Conservation (phyloP, 2,329 filamentous ascomycete genomes). For the Blumeriella jaapii region DNA sequence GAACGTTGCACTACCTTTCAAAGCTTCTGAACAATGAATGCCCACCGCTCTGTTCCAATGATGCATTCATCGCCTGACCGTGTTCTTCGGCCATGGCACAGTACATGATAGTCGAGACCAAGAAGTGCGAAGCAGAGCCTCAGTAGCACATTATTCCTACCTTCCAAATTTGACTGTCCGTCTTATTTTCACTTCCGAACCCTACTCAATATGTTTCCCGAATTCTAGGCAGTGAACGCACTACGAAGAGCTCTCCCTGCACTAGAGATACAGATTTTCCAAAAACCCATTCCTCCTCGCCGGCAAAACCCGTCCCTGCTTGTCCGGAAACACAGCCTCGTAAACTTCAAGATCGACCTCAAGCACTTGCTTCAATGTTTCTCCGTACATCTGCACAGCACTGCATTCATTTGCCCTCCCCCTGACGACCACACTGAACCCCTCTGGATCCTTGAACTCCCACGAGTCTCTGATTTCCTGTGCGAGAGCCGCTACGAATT, state of each 20-base stretch:
- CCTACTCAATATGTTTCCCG: no score
- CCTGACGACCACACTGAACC: conserved; percentile 5
- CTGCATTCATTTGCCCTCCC: conserved; percentile 5
- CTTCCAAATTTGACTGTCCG: no score
- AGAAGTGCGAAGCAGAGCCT: no score
- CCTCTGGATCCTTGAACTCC: conserved; percentile 6
- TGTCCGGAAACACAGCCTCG: conserved; percentile 3
- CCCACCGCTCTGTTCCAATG: no score
- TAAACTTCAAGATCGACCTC: conserved; percentile 2
- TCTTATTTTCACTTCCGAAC: no score
- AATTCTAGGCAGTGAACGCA: no score
- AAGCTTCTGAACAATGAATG: no score
- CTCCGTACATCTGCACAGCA: conserved; percentile 1
- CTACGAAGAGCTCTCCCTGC: no score
- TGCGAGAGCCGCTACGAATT: conserved; percentile 4
- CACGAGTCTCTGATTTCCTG: conserved; percentile 9
- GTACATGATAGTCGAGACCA: no score
- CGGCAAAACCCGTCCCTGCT: neutral
- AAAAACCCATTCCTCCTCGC: neutral
- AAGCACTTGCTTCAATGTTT: conserved; percentile 4
- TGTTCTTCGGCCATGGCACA: no score
- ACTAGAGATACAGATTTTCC: conserved; percentile 4
- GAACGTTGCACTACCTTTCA: no score
- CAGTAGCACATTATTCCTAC: neutral
- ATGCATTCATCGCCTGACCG: no score